These are phyloP conservation scores for Fraxinus floribunda DNA, from an alignment of 305 asterid genomes.

Conservation along the genomic window DNA sequence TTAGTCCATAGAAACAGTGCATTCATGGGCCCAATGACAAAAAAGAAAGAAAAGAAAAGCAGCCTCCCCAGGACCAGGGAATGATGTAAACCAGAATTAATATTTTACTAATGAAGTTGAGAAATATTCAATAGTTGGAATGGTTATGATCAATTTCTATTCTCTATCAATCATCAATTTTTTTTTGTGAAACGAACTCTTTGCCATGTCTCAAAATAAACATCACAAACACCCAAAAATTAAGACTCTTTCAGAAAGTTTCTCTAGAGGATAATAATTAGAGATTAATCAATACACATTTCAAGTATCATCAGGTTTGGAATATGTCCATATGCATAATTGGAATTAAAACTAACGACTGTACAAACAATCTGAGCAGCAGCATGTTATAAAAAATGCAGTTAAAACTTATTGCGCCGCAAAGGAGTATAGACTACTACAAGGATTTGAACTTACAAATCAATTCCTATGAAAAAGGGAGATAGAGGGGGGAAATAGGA, in stretches of 20 bases:
- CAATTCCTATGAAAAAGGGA: neutral
- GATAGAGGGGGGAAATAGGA: neutral
- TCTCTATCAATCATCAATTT: constrained; percentile 8
- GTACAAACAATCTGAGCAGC: neutral
- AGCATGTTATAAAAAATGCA: neutral
- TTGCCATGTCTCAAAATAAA: constrained; percentile 4
- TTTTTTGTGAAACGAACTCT: neutral
- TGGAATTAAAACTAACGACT: neutral
- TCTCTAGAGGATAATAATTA: neutral
- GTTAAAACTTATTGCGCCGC: neutral
- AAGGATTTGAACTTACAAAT: neutral
- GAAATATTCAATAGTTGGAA: neutral
- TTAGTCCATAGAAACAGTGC: neutral
- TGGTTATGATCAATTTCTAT: constrained; percentile 13
- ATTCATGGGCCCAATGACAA: neutral
- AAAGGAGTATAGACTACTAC: neutral
- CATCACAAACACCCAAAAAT: neutral
- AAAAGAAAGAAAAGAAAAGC: neutral
- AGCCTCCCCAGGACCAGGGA: constrained; percentile 10
- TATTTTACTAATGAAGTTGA: constrained; percentile 22
- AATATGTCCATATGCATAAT: neutral
- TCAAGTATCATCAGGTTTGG: neutral
- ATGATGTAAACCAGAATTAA: constrained; percentile 9
- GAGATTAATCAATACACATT: neutral
- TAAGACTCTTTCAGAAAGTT: neutral